Conservation (phyloP, 768 basidiomycete species). For the Hypholoma fasciculare region DNA sequence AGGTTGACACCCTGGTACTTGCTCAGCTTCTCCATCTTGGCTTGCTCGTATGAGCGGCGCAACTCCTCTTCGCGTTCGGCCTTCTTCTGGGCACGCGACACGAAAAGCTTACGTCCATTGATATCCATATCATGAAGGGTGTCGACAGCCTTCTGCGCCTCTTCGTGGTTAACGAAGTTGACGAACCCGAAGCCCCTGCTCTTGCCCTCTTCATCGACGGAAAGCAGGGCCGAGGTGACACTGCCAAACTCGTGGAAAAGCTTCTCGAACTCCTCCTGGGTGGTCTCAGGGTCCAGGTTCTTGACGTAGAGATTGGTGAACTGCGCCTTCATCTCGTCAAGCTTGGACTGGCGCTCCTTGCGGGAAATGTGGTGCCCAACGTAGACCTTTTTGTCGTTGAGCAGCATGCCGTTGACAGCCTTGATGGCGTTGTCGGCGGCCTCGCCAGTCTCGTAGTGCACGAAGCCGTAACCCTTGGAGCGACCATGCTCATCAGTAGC, state of each 20-base stretch:
- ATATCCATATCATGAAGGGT: slow-evolving; percentile 82
- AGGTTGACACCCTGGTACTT: slow-evolving; percentile 99
- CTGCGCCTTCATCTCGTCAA: slow-evolving; percentile 96
- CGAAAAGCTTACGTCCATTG: slow-evolving; percentile 90
- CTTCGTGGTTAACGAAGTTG: slow-evolving; percentile 92
- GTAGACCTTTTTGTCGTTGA: slow-evolving; percentile 99
- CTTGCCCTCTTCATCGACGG: slow-evolving; percentile 83
- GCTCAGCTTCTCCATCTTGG: slow-evolving; percentile 95
- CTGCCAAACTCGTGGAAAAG: slow-evolving; percentile 78
- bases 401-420: slow-evolving; percentile 97
- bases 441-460: slow-evolving; percentile 98
- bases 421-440: slow-evolving; percentile 96
- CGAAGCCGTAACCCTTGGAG: slow-evolving; percentile 97
- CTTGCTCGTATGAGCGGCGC: slow-evolving; percentile 89
- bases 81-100: slow-evolving; percentile 97
- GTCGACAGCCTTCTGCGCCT: slow-evolving; percentile 89
- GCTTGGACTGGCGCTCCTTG: slow-evolving; percentile 98
- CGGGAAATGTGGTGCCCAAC: slow-evolving; percentile 97
- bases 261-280: slow-evolving; percentile 82
- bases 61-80: slow-evolving; percentile 97
- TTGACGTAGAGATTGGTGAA: slow-evolving; percentile 99
- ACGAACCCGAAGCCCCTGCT: slow-evolving; percentile 99
- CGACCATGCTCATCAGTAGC: slow-evolving; percentile 94
- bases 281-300: slow-evolving; percentile 86
- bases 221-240: slow-evolving; percentile 88